phyloP scores from a whole-genome alignment of 163 green algal genomes.

The Scenedesmus sp. region DNA sequence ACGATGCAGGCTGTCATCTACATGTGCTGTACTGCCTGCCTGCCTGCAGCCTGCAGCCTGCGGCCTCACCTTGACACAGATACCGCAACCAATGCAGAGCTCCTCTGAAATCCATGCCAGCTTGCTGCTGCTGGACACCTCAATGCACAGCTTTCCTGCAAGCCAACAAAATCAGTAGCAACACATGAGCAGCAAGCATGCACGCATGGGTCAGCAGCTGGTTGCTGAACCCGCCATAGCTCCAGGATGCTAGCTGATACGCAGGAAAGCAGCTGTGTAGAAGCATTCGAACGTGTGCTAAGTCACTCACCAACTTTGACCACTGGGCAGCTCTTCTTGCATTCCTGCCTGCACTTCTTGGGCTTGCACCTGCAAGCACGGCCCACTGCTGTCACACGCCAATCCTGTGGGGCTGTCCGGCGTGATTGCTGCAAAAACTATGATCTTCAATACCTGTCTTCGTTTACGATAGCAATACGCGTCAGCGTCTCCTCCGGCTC shows the following conservation, averaged over 20 bases:
- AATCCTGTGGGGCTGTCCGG: not conserved
- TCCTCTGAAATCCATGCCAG: constrained; percentile 98
- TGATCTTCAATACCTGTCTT: constrained; percentile 79
- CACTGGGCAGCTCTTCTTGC: constrained; percentile 99
- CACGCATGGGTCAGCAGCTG: not conserved
- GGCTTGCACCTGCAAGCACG: constrained; percentile 89
- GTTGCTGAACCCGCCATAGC: not conserved
- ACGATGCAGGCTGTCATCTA: not conserved
- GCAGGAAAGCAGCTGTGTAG: not conserved
- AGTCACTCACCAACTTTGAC: constrained; percentile 94
- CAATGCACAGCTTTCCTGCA: constrained; percentile 98
- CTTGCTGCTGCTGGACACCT: constrained; percentile 91
- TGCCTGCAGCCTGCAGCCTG: not conserved
- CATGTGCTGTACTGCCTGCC: not conserved
- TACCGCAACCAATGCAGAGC: constrained; percentile 99
- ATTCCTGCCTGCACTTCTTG: constrained; percentile 99
- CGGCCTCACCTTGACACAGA: constrained; percentile 96
- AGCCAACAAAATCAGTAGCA: not conserved
- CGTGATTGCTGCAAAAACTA: no score
- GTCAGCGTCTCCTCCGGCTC: constrained; percentile 90
- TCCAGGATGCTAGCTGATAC: not conserved
- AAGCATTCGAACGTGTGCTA: not conserved
- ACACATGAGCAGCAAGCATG: not conserved
- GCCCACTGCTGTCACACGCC: not conserved
- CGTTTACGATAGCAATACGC: constrained; percentile 97